phyloP scores from a whole-genome alignment of 805 yeast genomes.

The Saccharomycopsis schoenii region DNA sequence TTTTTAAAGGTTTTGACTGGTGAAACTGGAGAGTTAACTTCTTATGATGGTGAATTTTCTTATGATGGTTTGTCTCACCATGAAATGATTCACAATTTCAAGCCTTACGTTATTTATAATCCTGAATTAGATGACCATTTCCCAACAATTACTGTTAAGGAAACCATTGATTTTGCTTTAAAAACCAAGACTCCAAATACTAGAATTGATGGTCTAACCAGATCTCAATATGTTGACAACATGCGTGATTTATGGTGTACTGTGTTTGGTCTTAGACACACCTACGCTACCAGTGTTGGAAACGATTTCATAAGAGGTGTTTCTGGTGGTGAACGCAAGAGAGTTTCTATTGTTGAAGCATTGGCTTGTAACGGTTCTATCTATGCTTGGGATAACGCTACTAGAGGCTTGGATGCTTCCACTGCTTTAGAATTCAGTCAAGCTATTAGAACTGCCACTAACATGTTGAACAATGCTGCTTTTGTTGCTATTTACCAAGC shows the following conservation, averaged over 20 bases:
- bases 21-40: conserved; percentile 49
- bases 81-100: conserved; percentile 41
- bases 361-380: too few species aligned
- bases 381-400: conserved; percentile 64
- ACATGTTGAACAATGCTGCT: conserved; percentile 34
- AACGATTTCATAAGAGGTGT: conserved; percentile 46
- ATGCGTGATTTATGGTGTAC: conserved; percentile 45
- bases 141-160: conserved; percentile 58
- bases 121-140: conserved; percentile 63
- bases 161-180: conserved; percentile 58
- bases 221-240: conserved; percentile 45
- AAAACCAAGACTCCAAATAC: conserved; percentile 50
- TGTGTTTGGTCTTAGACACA: conserved; percentile 32
- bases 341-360: conserved; percentile 48
- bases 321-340: conserved; percentile 48
- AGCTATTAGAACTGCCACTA: conserved; percentile 48
- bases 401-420: conserved; percentile 63
- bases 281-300: conserved; percentile 33
- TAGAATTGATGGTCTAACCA: conserved; percentile 43
- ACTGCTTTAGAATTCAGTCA: conserved; percentile 56
- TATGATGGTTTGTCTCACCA: conserved; percentile 46
- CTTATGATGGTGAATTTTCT: conserved; percentile 34
- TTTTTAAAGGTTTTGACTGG: conserved; percentile 49
- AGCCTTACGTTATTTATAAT: conserved; percentile 64
- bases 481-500: conserved; percentile 48